These are phyloP conservation scores for Gynostemma pentaphyllum DNA, from an alignment of 306 rosid genomes.

Conservation along the genomic window DNA sequence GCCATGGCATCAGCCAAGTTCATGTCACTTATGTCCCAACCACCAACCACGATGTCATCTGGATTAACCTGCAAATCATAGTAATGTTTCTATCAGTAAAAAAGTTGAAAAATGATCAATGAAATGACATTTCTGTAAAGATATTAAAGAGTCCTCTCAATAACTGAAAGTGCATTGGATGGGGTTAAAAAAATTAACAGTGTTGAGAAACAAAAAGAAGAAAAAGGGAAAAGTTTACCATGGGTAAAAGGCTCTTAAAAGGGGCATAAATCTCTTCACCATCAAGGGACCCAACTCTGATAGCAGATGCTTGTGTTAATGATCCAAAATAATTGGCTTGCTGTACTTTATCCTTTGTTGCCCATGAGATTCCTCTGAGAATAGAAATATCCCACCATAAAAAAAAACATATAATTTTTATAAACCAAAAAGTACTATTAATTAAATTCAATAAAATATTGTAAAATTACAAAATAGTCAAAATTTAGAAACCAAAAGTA, in stretches of 20 bases:
- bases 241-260: conserved; percentile 86
- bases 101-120: too few relatives aligned
- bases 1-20: conserved; percentile 95
- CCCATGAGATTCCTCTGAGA: conserved; percentile 94
- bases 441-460: background rate
- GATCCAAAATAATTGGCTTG: conserved; percentile 95
- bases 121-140: background rate
- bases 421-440: background rate
- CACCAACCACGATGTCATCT: conserved; percentile 88
- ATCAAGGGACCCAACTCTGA: conserved; percentile 79
- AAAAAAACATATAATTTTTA: too few relatives aligned
- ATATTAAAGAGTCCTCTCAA: too few relatives aligned
- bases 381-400: conserved; percentile 6
- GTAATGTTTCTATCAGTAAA: background rate
- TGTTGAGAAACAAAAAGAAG: too few relatives aligned
- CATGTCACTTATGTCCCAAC: conserved; percentile 96
- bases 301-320: conserved; percentile 81
- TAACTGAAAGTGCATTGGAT: too few relatives aligned
- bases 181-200: too few relatives aligned
- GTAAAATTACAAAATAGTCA: too few relatives aligned
- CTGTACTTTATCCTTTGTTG: conserved; percentile 89
- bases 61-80: conserved; percentile 67
- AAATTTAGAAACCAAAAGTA: too few relatives aligned
- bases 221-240: conserved; percentile 32
- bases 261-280: conserved; percentile 98